A percentile compares a stretch with the other conserved stretches of the same genome.
These are phyloP conservation scores for Pseudoscleropodium purum DNA, from an alignment of 225 moss, liverwort and hornwort species.

Conservation along the genomic window DNA sequence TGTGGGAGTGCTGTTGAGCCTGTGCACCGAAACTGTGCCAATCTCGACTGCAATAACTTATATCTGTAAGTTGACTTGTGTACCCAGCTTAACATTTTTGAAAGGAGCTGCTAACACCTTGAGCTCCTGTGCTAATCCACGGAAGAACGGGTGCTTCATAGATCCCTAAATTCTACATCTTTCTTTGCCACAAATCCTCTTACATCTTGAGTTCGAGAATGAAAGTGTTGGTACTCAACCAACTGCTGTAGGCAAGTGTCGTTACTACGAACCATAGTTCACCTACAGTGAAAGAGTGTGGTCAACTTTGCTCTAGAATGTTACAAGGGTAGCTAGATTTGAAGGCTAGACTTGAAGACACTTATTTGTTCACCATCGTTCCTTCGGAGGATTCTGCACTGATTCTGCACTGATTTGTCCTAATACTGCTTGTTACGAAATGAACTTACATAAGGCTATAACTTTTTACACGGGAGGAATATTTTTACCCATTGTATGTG, in stretches of 20 bases:
- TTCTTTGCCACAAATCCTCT: background rate
- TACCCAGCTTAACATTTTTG: background rate
- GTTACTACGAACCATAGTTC: background rate
- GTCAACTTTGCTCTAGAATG: background rate
- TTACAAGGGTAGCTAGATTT: background rate
- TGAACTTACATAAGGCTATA: background rate
- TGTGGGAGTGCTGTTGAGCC: conserved; percentile 74
- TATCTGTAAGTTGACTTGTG: conserved; percentile 54
- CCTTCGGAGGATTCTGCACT: background rate
- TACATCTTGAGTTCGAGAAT: background rate
- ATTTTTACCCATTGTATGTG: background rate
- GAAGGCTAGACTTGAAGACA: background rate
- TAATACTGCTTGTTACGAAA: background rate
- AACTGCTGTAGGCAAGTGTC: background rate
- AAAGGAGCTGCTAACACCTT: background rate
- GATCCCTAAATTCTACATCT: background rate
- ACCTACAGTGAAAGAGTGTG: background rate
- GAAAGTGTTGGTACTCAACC: background rate
- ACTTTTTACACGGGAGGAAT: background rate
- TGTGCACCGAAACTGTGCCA: conserved; percentile 94
- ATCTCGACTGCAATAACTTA: conserved; percentile 89
- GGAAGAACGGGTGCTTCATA: background rate
- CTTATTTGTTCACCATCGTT: background rate
- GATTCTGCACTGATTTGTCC: background rate
- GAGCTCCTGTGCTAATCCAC: background rate